Conservation (phyloP, 2,329 filamentous ascomycete genomes). For the Metarhizium sp. region DNA sequence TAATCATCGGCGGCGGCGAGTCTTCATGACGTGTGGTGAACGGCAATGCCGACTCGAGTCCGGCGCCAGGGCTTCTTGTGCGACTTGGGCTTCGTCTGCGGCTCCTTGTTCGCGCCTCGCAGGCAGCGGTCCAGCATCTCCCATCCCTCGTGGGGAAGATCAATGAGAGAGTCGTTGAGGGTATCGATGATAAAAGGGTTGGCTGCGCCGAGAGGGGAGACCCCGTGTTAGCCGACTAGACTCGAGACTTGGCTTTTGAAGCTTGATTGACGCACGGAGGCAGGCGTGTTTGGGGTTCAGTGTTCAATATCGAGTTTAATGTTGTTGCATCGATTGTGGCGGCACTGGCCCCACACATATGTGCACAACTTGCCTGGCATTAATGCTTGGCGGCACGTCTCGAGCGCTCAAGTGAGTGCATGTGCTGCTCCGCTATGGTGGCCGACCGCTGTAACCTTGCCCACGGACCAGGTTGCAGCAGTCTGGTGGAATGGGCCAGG, state of each 20-base stretch:
- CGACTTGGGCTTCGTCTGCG: not conserved
- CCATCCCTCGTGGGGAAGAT: conserved; percentile 27
- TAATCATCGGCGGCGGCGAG: no score
- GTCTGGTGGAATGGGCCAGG: no score
- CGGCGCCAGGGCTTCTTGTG: not conserved
- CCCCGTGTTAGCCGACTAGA: conserved; percentile 4
- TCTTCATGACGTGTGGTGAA: no score
- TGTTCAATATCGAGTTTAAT: not conserved
- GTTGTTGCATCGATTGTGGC: not conserved
- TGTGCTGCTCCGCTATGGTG: no score
- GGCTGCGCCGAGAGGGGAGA: conserved; percentile 12
- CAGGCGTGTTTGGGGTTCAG: no score
- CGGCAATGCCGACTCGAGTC: not conserved
- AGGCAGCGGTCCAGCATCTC: conserved; percentile 23
- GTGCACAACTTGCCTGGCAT: no score
- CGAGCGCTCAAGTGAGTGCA: no score
- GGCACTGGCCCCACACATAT: no score
- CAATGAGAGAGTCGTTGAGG: conserved; percentile 26
- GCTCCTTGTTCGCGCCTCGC: conserved; percentile 1
- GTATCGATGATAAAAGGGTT: conserved; percentile 32
- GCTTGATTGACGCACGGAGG: no score
- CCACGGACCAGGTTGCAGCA: no score
- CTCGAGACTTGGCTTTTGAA: not conserved
- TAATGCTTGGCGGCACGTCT: no score
- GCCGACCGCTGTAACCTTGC: no score